phyloP scores from a whole-genome alignment of 352 stramenopile genomes.

The Blastocystis sp. region DNA sequence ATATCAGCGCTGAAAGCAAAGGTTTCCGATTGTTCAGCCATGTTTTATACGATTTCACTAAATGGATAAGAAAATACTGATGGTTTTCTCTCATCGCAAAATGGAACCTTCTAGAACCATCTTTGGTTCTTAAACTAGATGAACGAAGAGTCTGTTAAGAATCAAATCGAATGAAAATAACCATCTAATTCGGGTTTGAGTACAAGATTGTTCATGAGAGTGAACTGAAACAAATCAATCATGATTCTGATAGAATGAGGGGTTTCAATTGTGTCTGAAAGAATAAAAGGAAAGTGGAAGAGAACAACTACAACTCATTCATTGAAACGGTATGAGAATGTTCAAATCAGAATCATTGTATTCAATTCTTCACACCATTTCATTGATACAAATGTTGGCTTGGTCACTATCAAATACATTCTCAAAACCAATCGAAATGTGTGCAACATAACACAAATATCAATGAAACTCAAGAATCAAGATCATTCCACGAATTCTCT shows the following conservation, averaged over 20 bases:
- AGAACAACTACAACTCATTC: too few relatives aligned
- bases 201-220: too few relatives aligned
- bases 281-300: too few relatives aligned
- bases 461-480: neutral
- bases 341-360: too few relatives aligned
- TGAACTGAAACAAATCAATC: too few relatives aligned
- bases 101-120: conserved; percentile 2
- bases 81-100: neutral
- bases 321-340: too few relatives aligned
- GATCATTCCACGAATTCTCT: too few relatives aligned
- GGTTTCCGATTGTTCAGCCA: conserved; percentile 81
- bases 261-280: too few relatives aligned
- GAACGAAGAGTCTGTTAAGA: neutral
- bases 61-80: conserved; percentile 43
- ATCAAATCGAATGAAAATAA: neutral
- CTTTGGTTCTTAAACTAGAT: too few relatives aligned
- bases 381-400: neutral
- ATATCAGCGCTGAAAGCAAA: conserved; percentile 99
- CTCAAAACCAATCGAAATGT: neutral
- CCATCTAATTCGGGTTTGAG: neutral
- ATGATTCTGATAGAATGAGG: too few relatives aligned
- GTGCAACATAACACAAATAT: neutral
- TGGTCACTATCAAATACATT: neutral
- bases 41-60: conserved; percentile 60
- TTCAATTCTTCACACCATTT: too few relatives aligned